Evolutionary conservation across 2,329 filamentous ascomycete genomes (phyloP).

Genomic region (Aureobasidium sp.): DNA sequence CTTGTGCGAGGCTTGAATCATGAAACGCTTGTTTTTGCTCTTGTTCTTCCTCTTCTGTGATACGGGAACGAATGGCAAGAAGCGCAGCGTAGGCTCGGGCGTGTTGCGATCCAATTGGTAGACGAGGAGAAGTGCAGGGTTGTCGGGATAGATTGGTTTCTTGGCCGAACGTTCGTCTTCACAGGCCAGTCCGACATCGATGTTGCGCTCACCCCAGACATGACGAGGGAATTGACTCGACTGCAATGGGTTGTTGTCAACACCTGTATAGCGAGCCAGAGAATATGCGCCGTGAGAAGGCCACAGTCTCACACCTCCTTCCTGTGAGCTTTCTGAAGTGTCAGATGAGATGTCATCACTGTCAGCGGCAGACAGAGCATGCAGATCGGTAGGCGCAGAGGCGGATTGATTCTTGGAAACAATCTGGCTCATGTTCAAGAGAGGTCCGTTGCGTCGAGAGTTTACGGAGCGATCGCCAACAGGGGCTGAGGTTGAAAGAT

Average conservation of each 20-base stretch:
- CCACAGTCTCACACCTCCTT: neutral
- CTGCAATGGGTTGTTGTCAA: neutral
- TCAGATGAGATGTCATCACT: neutral
- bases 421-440: neutral
- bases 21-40: neutral
- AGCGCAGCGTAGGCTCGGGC: neutral
- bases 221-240: neutral
- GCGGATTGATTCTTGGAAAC: neutral
- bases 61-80: neutral
- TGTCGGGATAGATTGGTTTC: neutral
- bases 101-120: neutral
- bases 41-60: neutral
- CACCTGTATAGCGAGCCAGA: neutral
- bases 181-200: too few species aligned
- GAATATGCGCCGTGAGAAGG: neutral
- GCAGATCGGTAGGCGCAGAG: neutral
- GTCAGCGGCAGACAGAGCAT: neutral
- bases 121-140: neutral
- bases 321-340: neutral
- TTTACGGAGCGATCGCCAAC: neutral
- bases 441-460: neutral
- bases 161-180: neutral
- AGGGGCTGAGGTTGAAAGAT: neutral
- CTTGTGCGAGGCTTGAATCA: slow-evolving; percentile 4
- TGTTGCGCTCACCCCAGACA: neutral